These are phyloP conservation scores for Acer negundo DNA, from an alignment of 345 rosid genomes.

Conservation along the genomic window DNA sequence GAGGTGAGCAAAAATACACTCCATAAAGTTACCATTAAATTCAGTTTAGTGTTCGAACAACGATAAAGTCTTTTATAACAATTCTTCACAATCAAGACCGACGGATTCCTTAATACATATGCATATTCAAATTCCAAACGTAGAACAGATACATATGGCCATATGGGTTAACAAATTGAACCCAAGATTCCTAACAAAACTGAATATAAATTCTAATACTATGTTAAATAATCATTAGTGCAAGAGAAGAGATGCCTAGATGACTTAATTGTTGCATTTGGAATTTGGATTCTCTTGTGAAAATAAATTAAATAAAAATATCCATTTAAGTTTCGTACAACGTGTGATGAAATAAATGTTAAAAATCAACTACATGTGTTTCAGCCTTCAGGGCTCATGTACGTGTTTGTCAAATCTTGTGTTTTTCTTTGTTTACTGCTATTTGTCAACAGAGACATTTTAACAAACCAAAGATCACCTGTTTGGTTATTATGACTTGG, in stretches of 20 bases:
- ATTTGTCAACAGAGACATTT: not conserved
- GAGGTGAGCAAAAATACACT: too few relatives aligned
- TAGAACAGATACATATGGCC: too few relatives aligned
- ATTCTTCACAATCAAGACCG: not conserved
- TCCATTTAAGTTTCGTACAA: too few relatives aligned
- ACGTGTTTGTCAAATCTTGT: not conserved
- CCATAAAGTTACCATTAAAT: too few relatives aligned
- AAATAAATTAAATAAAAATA: too few relatives aligned
- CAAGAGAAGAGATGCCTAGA: not conserved
- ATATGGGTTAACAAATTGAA: not conserved
- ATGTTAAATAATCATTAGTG: not conserved
- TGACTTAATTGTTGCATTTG: not conserved
- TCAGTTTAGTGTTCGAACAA: too few relatives aligned
- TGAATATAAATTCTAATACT: not conserved
- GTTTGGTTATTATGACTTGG: too few relatives aligned
- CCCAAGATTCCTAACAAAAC: not conserved
- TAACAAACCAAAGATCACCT: not conserved
- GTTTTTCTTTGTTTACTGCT: not conserved
- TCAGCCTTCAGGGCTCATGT: too few relatives aligned
- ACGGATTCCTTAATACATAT: not conserved
- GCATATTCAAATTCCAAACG: not conserved
- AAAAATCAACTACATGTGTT: not conserved
- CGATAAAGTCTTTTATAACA: too few relatives aligned
- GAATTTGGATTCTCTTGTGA: not conserved
- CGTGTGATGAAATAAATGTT: not conserved